A percentile compares a stretch with the other conserved stretches of the same genome.
phyloP scores from a whole-genome alignment of 352 stramenopile genomes.

The Phytopythium vexans region DNA sequence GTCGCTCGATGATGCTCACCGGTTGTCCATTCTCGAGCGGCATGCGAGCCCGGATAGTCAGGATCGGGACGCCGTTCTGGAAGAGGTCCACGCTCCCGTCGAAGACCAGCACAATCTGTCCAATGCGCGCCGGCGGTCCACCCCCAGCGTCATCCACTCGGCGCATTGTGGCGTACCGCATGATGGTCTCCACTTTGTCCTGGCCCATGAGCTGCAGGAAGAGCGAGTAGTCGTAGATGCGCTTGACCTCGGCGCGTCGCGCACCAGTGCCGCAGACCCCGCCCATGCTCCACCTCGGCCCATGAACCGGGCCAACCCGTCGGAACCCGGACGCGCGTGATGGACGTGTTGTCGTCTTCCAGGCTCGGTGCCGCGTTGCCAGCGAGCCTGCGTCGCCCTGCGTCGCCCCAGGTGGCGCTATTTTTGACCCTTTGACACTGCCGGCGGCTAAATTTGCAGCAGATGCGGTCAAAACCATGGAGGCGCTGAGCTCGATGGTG shows the following conservation, averaged over 20 bases:
- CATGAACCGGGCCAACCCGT: no score
- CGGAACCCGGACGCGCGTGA: no score
- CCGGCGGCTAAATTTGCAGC: no score
- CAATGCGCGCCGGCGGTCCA: slow-evolving; percentile 8
- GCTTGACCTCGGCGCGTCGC: slow-evolving; percentile 31
- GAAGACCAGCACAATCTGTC: slow-evolving; percentile 47
- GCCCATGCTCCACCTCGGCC: slow-evolving; percentile 33
- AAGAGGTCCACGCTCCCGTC: slow-evolving; percentile 53
- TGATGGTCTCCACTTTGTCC: slow-evolving; percentile 45
- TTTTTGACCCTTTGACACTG: no score
- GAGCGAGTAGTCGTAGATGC: slow-evolving; percentile 54
- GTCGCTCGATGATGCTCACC: slow-evolving; percentile 7
- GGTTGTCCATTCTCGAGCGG: slow-evolving; percentile 7
- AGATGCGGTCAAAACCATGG: no score
- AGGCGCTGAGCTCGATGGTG: no score
- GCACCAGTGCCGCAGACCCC: slow-evolving; percentile 39
- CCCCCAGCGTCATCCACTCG: slow-evolving; percentile 22
- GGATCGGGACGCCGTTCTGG: slow-evolving; percentile 34
- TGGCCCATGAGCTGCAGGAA: slow-evolving; percentile 60
- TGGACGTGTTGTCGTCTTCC: no score
- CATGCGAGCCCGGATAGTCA: slow-evolving; percentile 32
- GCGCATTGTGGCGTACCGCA: slow-evolving; percentile 42
- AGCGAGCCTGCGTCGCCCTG: no score
- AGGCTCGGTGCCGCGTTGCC: no score
- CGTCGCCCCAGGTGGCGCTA: no score